Conservation (phyloP, 2,329 filamentous ascomycete genomes). For the Aurifilum marmelostoma region DNA sequence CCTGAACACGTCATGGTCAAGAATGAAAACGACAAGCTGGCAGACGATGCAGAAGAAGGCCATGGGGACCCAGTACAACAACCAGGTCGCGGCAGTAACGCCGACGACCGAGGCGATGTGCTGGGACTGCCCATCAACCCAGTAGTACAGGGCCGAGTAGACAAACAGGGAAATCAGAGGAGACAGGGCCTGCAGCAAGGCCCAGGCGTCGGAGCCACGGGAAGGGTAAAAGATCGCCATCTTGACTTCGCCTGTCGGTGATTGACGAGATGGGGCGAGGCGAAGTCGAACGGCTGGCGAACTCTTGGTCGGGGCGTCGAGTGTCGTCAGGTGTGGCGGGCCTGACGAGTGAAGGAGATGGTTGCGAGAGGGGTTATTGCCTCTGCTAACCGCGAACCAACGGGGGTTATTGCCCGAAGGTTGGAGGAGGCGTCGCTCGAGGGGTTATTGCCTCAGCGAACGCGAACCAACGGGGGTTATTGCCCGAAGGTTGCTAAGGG, state of each 20-base stretch:
- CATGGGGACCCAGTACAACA: neutral
- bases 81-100: neutral
- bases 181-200: too few species aligned
- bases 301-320: neutral
- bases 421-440: neutral
- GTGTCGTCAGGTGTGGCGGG: constrained; percentile 1
- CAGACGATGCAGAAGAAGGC: neutral
- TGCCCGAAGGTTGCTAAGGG: neutral
- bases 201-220: too few species aligned
- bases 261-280: neutral
- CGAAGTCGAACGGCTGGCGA: neutral
- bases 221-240: neutral
- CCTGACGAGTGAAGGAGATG: neutral
- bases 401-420: constrained; percentile 7
- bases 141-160: neutral
- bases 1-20: neutral
- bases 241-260: neutral
- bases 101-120: neutral
- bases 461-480: neutral
- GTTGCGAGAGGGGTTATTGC: constrained; percentile 3
- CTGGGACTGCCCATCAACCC: neutral
- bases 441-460: neutral
- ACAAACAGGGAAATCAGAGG: neutral
- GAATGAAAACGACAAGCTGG: neutral
- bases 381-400: neutral